phyloP scores from a whole-genome alignment of 176 grass and related monocot genomes.

The Canna indica region DNA sequence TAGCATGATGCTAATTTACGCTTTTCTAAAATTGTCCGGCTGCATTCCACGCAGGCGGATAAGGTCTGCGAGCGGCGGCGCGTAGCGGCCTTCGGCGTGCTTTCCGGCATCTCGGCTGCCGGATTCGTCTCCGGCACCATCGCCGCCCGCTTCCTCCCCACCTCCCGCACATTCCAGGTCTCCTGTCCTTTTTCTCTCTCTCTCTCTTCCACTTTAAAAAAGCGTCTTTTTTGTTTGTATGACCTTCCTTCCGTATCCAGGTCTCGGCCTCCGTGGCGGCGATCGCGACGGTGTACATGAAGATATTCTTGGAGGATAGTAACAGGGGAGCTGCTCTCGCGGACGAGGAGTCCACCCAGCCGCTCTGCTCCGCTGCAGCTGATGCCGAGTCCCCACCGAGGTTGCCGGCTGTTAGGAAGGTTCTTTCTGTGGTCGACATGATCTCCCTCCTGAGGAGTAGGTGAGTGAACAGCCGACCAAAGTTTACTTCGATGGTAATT shows the following conservation, averaged over 20 bases:
- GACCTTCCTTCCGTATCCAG: slow-evolving; percentile 3
- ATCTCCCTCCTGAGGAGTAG: slow-evolving; percentile 45
- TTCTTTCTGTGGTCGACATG: slow-evolving; percentile 66
- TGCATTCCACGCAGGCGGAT: slow-evolving; percentile 51
- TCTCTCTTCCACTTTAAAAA: not conserved
- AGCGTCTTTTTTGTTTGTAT: not conserved
- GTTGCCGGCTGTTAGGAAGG: slow-evolving; percentile 26
- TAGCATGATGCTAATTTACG: too few species aligned
- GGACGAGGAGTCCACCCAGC: slow-evolving; percentile 39
- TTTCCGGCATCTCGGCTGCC: slow-evolving; percentile 59
- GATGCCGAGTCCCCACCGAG: slow-evolving; percentile 30
- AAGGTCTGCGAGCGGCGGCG: slow-evolving; percentile 39
- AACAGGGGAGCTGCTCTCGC: slow-evolving; percentile 22
- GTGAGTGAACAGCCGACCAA: slow-evolving; percentile 18
- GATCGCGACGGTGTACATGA: slow-evolving; percentile 49
- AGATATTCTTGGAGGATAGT: slow-evolving; percentile 47
- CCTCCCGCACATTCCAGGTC: slow-evolving; percentile 68
- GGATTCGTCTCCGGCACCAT: slow-evolving; percentile 77
- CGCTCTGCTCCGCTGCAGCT: slow-evolving; percentile 31
- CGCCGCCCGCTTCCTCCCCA: slow-evolving; percentile 67
- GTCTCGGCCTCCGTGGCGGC: slow-evolving; percentile 35
- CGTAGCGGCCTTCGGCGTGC: slow-evolving; percentile 47
- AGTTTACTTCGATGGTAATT: not conserved
- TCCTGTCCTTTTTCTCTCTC: slow-evolving; percentile 17
- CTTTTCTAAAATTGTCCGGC: not conserved